Conservation (phyloP, 2,329 filamentous ascomycete genomes). For the Fusarium metavorans region DNA sequence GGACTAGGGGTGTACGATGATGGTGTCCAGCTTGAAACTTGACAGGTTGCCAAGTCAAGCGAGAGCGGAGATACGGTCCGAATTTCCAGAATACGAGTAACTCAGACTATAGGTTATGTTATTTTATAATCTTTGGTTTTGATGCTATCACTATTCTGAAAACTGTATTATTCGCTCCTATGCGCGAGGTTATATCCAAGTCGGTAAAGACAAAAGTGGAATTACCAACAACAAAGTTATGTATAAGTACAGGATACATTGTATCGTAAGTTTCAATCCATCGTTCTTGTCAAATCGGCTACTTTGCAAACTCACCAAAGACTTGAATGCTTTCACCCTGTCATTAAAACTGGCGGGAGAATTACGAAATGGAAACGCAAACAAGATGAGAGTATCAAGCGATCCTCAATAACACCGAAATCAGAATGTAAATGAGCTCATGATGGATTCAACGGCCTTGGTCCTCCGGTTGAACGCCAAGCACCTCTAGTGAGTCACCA, state of each 20-base stretch:
- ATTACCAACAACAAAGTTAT: background rate
- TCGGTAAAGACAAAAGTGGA: background rate
- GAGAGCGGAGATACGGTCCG: background rate
- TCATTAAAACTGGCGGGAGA: background rate
- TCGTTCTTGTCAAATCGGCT: background rate
- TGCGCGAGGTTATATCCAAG: background rate
- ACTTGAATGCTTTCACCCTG: background rate
- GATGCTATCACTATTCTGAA: background rate
- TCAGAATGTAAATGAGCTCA: background rate
- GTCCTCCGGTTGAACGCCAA: background rate
- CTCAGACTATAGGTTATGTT: background rate
- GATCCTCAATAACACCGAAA: background rate
- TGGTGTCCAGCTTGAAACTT: background rate
- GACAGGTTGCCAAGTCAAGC: background rate
- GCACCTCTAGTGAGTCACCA: background rate
- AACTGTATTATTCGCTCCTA: background rate
- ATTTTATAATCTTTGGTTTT: background rate
- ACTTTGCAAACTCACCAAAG: background rate
- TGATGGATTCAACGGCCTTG: background rate
- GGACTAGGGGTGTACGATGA: background rate
- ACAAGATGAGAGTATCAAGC: background rate
- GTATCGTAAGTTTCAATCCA: no score
- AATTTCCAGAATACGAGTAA: background rate
- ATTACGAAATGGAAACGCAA: background rate
- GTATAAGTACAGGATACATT: no score